Evolutionary conservation across 768 basidiomycete genomes (phyloP), one percentile per base, ranked within the genome.

Genomic region (Amyloporia xantha): DNA sequence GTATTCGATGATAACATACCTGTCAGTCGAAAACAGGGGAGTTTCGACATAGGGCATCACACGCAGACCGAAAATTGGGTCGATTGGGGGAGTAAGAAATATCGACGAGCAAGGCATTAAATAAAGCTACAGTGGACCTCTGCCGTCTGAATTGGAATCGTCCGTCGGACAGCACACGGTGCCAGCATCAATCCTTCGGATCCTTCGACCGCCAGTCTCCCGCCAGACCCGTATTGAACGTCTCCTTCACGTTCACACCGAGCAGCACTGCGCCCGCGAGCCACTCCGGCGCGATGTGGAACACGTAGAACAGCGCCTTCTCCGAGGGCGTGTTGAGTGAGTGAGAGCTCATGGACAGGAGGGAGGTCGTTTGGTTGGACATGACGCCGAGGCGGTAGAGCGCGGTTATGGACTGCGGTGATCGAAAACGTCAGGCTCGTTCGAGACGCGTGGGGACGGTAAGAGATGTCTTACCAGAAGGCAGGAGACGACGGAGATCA

Each of bases 241-340:
- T 35, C 39, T 49, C 26, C 13, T 49, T 44, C 15, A 43, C 48
- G 35, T 55, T 50, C 9, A 56, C 41, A 23, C 21, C 19, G 12
- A 52, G 15, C 10, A 56, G 38, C n/a, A 52, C 27, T 25, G 50
- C 43, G 2, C 13, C 52, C 1, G 48, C 52, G 17, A 54, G 30
- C 40, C 37, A 51, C 46, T 54, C 57, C 9, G 57, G 57, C 25
- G 43, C 44, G 36, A 40, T 40, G 45, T 59, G 57, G 12, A 59
- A 41, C 30, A 48, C 21, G 43, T 54, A 56, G 38, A 59, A 55
- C 19, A 35, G 24, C 17, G 38, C 35, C 35, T 55, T 59, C 15
- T 47, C 50, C 9, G 4, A 11, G 1, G 41, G 6, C 6, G 37
- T 25, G 40, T 59, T 55, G 33, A 56, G 52, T 36, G 57, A 47